phyloP scores from a whole-genome alignment of 2,329 filamentous ascomycete species.

The Mycosphaerella sp. region DNA sequence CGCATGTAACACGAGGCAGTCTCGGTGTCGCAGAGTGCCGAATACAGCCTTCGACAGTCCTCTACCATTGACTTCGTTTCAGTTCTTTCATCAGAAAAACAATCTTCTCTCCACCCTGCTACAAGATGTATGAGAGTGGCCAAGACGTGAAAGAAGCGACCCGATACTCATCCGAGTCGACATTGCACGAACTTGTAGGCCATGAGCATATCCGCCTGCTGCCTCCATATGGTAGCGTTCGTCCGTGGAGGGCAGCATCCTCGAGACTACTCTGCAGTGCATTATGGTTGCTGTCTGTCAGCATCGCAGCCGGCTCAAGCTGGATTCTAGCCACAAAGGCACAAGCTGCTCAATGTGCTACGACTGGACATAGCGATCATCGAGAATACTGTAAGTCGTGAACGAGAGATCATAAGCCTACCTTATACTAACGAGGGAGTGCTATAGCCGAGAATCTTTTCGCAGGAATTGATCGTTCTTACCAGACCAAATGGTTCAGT shows the following conservation, averaged over 20 bases:
- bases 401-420: not conserved
- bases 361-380: not conserved
- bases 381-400: conserved; percentile 1
- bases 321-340: not conserved
- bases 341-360: conserved; percentile 1
- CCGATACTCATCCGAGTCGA: not conserved
- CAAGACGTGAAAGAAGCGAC: not conserved
- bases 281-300: conserved; percentile 1
- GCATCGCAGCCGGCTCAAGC: not conserved
- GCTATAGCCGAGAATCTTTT: not conserved
- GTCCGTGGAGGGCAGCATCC: not conserved
- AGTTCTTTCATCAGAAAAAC: conserved; percentile 1
- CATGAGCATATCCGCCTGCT: not conserved
- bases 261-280: not conserved
- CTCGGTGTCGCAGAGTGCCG: not conserved
- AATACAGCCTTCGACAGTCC: not conserved
- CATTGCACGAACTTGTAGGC: not conserved
- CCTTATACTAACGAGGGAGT: not conserved
- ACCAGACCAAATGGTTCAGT: not conserved
- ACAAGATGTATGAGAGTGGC: not conserved
- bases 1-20: not conserved
- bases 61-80: not conserved
- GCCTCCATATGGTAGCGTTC: not conserved
- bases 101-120: not conserved
- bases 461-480: not conserved